Evolutionary conservation across 2,329 filamentous ascomycete genomes (phyloP), one percentile per base, ranked within the genome.

Genomic region (Cladophialophora exuberans): DNA sequence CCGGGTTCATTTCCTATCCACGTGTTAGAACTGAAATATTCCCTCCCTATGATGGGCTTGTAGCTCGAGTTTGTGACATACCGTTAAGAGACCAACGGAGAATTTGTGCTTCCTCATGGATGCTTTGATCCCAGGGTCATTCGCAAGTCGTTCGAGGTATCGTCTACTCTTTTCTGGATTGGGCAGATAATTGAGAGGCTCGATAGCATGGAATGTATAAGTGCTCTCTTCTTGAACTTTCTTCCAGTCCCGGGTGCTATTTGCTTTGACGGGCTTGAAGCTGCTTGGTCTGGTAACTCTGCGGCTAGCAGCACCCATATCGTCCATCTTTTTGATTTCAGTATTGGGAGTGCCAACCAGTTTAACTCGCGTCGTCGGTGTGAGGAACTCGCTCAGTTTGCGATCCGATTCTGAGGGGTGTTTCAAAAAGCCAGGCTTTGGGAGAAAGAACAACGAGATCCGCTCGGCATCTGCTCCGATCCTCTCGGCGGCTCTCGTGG

Each of bases 1-100:
- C 79, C 0, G 94, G 94, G 65, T 99, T 89, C 93, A 99, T 97
- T 73, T 99, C 94, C n/a, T n/a, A n/a, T n/a, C n/a, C n/a, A n/a
- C n/a, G n/a, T n/a, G n/a, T n/a, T n/a, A n/a, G n/a, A n/a, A n/a
- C n/a, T n/a, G n/a, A n/a, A n/a, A n/a, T n/a, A n/a, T n/a, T n/a
- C n/a, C n/a, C n/a, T n/a, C n/a, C n/a, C n/a, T n/a, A n/a, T n/a
- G n/a, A n/a, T n/a, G n/a, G n/a, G n/a, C n/a, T n/a, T n/a, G n/a
- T n/a, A n/a, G n/a, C n/a, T n/a, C n/a, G n/a, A n/a, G n/a, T n/a
- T n/a, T n/a, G n/a, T n/a, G n/a, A n/a, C n/a, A n/a, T n/a, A n/a
- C n/a, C 0, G 92, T 97, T 22, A 99, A 79, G 2, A 97, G 73
- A 0, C 87, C 87, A 1, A 99, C 94, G 17, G 81, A 83, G 76